These are phyloP conservation scores for Aspergillus carbonarius DNA, from an alignment of 2,329 filamentous ascomycete genomes.

Conservation along the genomic window DNA sequence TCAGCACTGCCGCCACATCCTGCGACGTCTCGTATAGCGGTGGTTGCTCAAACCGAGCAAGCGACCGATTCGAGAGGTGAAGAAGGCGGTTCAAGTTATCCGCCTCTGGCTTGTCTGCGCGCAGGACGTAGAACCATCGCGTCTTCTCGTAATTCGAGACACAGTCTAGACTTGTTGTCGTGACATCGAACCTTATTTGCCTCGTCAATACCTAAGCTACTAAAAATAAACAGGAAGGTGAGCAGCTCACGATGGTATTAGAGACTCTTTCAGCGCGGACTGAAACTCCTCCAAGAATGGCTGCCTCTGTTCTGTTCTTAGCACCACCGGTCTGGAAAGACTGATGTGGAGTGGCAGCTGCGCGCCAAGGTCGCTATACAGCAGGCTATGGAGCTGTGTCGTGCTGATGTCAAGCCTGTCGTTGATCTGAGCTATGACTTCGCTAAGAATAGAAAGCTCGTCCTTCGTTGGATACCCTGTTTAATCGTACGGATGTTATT, in stretches of 20 bases:
- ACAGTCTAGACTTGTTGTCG: constrained; percentile 57
- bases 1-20: background rate
- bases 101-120: constrained; percentile 52
- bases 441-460: constrained; percentile 34
- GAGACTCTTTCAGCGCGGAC: constrained; percentile 42
- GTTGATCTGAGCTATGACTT: constrained; percentile 29
- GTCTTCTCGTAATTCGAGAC: constrained; percentile 65
- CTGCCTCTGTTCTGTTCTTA: constrained; percentile 71
- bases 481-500: constrained; percentile 15
- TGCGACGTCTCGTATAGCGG: constrained; percentile 59
- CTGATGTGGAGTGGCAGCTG: constrained; percentile 86
- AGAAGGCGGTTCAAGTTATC: constrained; percentile 64
- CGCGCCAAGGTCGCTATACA: constrained; percentile 74
- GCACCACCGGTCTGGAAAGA: constrained; percentile 75
- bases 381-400: constrained; percentile 60
- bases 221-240: background rate
- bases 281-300: constrained; percentile 62
- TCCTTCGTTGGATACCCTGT: constrained; percentile 42
- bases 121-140: constrained; percentile 81
- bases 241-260: constrained; percentile 46
- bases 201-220: background rate
- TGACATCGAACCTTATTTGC: constrained; percentile 49
- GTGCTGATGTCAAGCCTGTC: constrained; percentile 43
- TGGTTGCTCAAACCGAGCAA: constrained; percentile 63
- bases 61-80: constrained; percentile 63